These are phyloP conservation scores for Coelastrella sp. DNA, from an alignment of 139 green algal species.

Conservation along the genomic window DNA sequence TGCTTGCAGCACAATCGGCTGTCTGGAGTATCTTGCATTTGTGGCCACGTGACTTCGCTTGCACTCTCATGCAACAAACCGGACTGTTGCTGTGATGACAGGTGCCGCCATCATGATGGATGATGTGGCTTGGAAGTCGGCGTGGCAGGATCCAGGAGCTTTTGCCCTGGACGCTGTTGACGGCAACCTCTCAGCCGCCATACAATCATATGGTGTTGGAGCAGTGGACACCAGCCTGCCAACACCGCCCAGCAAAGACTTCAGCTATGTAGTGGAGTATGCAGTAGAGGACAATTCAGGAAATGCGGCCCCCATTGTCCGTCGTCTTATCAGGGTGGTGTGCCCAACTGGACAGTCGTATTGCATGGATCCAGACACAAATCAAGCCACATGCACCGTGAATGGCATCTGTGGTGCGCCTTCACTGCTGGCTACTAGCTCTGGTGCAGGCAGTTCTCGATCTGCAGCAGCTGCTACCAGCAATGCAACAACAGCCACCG, in stretches of 20 bases:
- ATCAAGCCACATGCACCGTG: constrained; percentile 35
- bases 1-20: too few relatives aligned
- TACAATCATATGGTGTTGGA: constrained; percentile 51
- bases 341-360: constrained; percentile 37
- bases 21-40: too few relatives aligned
- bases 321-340: constrained; percentile 46
- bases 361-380: constrained; percentile 43
- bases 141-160: constrained; percentile 54
- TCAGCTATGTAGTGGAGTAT: constrained; percentile 52
- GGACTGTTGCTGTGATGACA: neutral
- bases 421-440: neutral
- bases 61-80: too few relatives aligned
- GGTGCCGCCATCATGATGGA: constrained; percentile 53
- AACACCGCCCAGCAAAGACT: constrained; percentile 25
- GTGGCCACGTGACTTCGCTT: too few relatives aligned
- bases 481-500: neutral
- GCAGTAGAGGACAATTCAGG: constrained; percentile 49
- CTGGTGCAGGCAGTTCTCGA: neutral
- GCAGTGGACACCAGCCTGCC: constrained; percentile 53
- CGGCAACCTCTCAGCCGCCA: constrained; percentile 48
- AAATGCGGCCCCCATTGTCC: constrained; percentile 51
- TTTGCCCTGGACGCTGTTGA: constrained; percentile 51
- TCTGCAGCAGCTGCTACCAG: neutral
- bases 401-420: constrained; percentile 41
- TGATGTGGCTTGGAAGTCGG: constrained; percentile 33